These are phyloP conservation scores for Lunularia cruciata DNA, from an alignment of 225 moss, liverwort and hornwort genomes.

Conservation along the genomic window DNA sequence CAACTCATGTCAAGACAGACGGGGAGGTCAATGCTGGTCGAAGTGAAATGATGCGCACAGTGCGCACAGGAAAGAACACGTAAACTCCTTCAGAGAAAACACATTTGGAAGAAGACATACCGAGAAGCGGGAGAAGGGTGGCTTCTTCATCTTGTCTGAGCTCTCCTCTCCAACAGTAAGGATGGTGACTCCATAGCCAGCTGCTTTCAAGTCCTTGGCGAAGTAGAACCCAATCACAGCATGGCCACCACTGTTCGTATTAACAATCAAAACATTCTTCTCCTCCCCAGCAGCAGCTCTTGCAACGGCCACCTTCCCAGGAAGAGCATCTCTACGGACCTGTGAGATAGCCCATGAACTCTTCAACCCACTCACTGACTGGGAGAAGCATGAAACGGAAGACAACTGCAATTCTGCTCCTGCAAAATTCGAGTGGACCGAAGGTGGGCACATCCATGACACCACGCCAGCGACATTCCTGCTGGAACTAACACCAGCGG, in stretches of 20 bases:
- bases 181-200: conserved; percentile 76
- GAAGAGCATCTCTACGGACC: not conserved
- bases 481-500: not conserved
- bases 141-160: conserved; percentile 95
- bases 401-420: conserved; percentile 14
- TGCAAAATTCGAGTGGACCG: conserved; percentile 9
- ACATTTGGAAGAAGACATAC: conserved; percentile 31
- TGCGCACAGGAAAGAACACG: too few relatives aligned
- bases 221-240: conserved; percentile 96
- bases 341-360: conserved; percentile 21
- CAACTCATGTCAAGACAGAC: too few relatives aligned
- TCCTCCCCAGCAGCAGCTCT: conserved; percentile 42
- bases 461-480: not conserved
- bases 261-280: conserved; percentile 86
- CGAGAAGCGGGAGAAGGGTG: conserved; percentile 82
- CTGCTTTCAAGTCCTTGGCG: conserved; percentile 78
- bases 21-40: too few relatives aligned
- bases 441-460: conserved; percentile 8
- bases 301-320: conserved; percentile 17
- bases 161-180: conserved; percentile 85
- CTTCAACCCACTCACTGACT: conserved; percentile 13
- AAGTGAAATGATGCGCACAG: too few relatives aligned
- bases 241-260: conserved; percentile 93
- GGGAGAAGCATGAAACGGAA: conserved; percentile 16
- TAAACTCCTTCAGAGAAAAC: too few relatives aligned